phyloP scores from a whole-genome alignment of 2,329 filamentous ascomycete species.

The Thielaviopsis musarum region DNA sequence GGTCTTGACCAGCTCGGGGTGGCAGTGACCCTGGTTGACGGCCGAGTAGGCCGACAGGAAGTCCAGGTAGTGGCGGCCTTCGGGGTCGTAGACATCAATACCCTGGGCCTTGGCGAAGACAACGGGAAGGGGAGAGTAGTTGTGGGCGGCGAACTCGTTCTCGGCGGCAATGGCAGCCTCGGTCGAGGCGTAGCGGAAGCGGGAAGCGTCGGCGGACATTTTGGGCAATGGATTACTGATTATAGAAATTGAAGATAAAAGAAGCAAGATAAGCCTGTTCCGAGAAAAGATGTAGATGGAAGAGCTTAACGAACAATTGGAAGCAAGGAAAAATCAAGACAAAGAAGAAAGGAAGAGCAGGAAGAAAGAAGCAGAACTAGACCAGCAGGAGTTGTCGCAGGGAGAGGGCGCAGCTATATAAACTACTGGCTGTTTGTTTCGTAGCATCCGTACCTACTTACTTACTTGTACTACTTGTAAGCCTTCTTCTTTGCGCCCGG shows the following conservation, averaged over 20 bases:
- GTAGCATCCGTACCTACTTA: background rate
- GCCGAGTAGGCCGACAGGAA: constrained; percentile 97
- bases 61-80: constrained; percentile 89
- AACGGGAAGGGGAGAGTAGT: constrained; percentile 93
- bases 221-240: constrained; percentile 12
- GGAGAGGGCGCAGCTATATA: background rate
- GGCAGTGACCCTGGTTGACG: constrained; percentile 95
- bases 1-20: constrained; percentile 86
- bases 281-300: background rate
- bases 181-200: constrained; percentile 63
- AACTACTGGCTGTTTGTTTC: background rate
- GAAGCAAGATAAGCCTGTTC: background rate
- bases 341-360: background rate
- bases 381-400: background rate
- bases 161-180: constrained; percentile 65
- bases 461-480: background rate
- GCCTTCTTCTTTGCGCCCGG: background rate
- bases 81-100: constrained; percentile 88
- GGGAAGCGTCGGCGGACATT: constrained; percentile 43
- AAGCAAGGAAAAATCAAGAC: background rate
- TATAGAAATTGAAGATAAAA: background rate
- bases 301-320: background rate
- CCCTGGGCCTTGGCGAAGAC: constrained; percentile 79
- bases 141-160: constrained; percentile 80
- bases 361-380: background rate